Evolutionary conservation across 1,139 yeast species (phyloP).

Genomic region (Blastobotrys capitulatus): DNA sequence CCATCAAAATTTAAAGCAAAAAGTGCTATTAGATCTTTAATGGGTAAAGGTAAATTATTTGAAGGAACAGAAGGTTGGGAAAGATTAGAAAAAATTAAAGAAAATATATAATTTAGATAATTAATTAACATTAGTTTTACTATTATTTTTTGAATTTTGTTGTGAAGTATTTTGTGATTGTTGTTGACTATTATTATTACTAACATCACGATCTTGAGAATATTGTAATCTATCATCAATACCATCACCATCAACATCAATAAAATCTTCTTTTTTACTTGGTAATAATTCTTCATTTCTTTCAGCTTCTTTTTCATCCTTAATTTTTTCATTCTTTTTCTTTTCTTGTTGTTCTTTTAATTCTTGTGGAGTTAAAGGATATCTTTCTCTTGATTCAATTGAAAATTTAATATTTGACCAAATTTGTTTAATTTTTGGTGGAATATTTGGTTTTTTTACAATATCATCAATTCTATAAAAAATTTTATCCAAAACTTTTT

Average conservation of each 20-base stretch:
- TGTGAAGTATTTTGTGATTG: not conserved
- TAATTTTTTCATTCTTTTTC: constrained; percentile 9
- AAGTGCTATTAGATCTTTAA: constrained; percentile 62
- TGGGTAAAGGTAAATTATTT: constrained; percentile 83
- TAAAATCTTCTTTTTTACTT: not conserved
- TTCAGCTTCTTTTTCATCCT: constrained; percentile 3
- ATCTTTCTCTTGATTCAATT: constrained; percentile 21
- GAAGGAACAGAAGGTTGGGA: constrained; percentile 79
- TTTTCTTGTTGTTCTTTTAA: constrained; percentile 9
- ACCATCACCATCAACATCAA: constrained; percentile 1
- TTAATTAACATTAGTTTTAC: not conserved
- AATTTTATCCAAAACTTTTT: constrained; percentile 56
- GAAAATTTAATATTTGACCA: constrained; percentile 54
- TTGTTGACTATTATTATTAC: not conserved
- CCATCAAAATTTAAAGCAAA: constrained; percentile 74
- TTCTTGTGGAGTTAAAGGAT: constrained; percentile 20
- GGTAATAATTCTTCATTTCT: constrained; percentile 7
- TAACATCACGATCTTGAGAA: not conserved
- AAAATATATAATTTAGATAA: constrained; percentile 1
- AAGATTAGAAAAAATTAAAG: constrained; percentile 49
- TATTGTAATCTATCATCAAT: constrained; percentile 1
- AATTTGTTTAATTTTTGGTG: constrained; percentile 47
- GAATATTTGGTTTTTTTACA: constrained; percentile 46
- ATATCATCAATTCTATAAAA: constrained; percentile 60
- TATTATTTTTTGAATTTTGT: not conserved